Base-by-base conservation (phyloP, 1,284 basidiomycete genomes). In the Irpex lacteus region DNA sequence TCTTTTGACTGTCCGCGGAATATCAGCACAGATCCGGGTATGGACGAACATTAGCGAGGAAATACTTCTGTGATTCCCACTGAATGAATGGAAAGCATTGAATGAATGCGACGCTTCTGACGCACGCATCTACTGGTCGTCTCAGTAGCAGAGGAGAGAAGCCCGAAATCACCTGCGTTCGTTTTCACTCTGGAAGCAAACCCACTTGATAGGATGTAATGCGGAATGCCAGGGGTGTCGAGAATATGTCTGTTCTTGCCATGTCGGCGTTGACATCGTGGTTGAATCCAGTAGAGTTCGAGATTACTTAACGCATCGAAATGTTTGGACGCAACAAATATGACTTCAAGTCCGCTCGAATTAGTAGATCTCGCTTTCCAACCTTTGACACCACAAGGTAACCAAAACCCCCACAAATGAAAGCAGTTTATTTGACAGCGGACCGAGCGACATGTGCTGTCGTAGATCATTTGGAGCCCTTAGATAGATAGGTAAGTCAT, bases 401-500 rank as follows among this genome's bases (percentile, higher is more conserved):
- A 44, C 40, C 40, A 15, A 44, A 9, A 44, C 8, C 40, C 40
- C 11, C 40, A 44, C 8, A 44, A 44, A 11, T 44, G 15, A 44
- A 18, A 62, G 60, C 15, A 58, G 66, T 69, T 65, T 69, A 70
- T 71, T 67, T 72, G 70, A 65, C 71, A 69, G 69, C 71, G 71
- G 71, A 64, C 71, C 71, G 71, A 66, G 65, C n/a, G 64, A 47
- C 34, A 60, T 58, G 60, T 40, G 34, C 15, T 32, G 53, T 54
- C 36, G 49, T 36, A 15, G 26, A 58, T 18, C 53, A 11, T 18
- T 36, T 58, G 21, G 26, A 32, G 57, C 19, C 54, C 49, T 44
- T 37, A n/a, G 36, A 37, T 47, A 53, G 36, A 62, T 59, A 36
- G 21, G 36, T 40, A n/a, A 19, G 59, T 34, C 53, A 60, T 57